A percentile compares a stretch with the other conserved stretches of the same genome.
Conservation (phyloP, 768 basidiomycete species). For the Auricularia sp. region DNA sequence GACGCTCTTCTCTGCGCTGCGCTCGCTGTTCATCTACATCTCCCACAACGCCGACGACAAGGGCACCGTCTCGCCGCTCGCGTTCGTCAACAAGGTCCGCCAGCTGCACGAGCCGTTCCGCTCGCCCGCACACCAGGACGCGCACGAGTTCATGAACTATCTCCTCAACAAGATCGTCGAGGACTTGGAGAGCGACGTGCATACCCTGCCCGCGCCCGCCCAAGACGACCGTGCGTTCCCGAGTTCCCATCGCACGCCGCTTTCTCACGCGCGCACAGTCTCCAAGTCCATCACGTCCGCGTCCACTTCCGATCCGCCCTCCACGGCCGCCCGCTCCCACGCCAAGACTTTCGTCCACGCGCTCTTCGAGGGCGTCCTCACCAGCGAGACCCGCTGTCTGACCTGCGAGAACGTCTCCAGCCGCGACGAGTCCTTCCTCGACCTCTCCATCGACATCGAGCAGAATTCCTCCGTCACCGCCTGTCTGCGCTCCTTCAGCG, state of each 20-base stretch:
- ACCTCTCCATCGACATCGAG: conserved; percentile 98
- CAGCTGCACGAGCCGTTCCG: conserved; percentile 86
- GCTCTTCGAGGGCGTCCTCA: conserved; percentile 87
- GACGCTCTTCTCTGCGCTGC: conserved; percentile 84
- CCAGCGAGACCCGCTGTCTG: conserved; percentile 94
- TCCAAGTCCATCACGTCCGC: conserved; percentile 36
- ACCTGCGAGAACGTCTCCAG: conserved; percentile 97
- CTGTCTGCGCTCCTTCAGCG: conserved; percentile 92
- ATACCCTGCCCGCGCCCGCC: conserved; percentile 22
- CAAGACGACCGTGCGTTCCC: conserved; percentile 57
- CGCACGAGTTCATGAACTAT: conserved; percentile 96
- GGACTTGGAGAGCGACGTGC: conserved; percentile 56
- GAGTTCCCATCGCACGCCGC: conserved; percentile 2
- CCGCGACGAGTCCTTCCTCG: conserved; percentile 92
- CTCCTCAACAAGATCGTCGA: conserved; percentile 88
- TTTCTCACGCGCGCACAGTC: conserved; percentile 30
- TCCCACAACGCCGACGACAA: conserved; percentile 66
- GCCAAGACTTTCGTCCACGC: conserved; percentile 72
- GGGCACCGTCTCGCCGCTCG: conserved; percentile 81
- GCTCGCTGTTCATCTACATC: conserved; percentile 81
- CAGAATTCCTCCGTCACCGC: conserved; percentile 95
- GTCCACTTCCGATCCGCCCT: conserved; percentile 1
- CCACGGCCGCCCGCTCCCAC: conserved; percentile 10
- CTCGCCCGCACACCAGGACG: conserved; percentile 86
- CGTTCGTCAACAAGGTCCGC: conserved; percentile 89